Evolutionary conservation across 768 basidiomycete genomes (phyloP).

Genomic region (Gymnopilus junonius): DNA sequence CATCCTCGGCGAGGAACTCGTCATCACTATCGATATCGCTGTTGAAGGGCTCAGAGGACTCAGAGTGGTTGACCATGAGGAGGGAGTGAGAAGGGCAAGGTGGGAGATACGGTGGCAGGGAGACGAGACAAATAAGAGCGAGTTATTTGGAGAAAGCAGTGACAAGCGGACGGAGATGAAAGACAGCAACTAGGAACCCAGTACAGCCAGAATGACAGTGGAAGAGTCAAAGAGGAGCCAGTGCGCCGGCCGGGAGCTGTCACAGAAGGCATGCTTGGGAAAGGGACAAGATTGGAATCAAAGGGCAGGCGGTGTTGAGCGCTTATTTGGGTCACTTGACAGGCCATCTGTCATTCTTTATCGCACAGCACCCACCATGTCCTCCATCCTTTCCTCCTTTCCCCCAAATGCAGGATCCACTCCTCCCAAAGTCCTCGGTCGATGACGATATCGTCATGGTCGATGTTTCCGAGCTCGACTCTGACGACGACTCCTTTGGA

Average conservation of each 20-base stretch:
- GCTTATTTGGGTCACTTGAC: constrained; percentile 6
- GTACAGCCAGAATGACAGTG: neutral
- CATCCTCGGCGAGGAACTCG: constrained; percentile 12
- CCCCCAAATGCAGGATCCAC: constrained; percentile 1
- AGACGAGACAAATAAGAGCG: neutral
- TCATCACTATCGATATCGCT: neutral
- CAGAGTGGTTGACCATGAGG: neutral
- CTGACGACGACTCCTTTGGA: constrained; percentile 7
- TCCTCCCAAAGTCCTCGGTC: neutral
- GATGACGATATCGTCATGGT: neutral
- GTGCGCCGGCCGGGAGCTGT: neutral
- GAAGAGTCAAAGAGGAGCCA: neutral
- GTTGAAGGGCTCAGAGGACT: neutral
- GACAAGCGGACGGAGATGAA: neutral
- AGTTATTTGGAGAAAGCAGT: constrained; percentile 3
- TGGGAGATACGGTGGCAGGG: neutral
- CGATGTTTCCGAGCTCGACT: neutral
- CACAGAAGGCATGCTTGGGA: neutral
- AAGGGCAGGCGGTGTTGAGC: neutral
- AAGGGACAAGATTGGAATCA: neutral
- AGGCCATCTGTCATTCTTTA: neutral
- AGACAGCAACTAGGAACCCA: neutral
- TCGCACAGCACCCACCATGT: neutral
- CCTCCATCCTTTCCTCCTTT: neutral
- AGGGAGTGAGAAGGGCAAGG: neutral